phyloP scores from a whole-genome alignment of 2,329 filamentous ascomycete species.

The Colletotrichum sublineola region DNA sequence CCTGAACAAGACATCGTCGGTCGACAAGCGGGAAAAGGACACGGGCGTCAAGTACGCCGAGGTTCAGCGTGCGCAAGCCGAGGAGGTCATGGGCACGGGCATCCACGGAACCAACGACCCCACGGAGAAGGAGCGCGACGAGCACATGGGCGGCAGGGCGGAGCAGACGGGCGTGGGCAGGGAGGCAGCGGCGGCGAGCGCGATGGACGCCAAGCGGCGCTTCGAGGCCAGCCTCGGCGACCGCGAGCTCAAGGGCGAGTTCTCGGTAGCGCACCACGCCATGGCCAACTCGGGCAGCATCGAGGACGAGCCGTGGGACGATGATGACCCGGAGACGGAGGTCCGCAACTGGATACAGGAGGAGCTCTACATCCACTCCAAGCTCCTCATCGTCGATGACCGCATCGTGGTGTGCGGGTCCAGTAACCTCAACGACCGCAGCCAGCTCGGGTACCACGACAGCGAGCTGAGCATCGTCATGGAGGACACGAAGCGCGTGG shows the following conservation, averaged over 20 bases:
- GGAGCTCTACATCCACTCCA: slow-evolving; percentile 94
- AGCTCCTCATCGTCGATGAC: slow-evolving; percentile 91
- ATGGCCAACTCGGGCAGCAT: slow-evolving; percentile 76
- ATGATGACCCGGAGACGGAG: slow-evolving; percentile 77
- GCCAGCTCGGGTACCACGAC: slow-evolving; percentile 89
- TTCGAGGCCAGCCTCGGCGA: slow-evolving; percentile 65
- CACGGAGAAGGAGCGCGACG: slow-evolving; percentile 60
- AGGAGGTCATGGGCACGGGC: slow-evolving; percentile 85
- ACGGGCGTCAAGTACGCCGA: slow-evolving; percentile 89
- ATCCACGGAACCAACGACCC: slow-evolving; percentile 71
- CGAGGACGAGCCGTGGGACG: slow-evolving; percentile 82
- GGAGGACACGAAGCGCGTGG: slow-evolving; percentile 81
- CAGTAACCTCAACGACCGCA: slow-evolving; percentile 92
- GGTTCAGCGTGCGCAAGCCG: slow-evolving; percentile 87
- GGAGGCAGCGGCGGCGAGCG: slow-evolving; percentile 52
- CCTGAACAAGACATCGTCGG: slow-evolving; percentile 82
- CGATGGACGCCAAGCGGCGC: slow-evolving; percentile 61
- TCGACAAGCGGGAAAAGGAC: slow-evolving; percentile 82
- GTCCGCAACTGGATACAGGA: slow-evolving; percentile 93
- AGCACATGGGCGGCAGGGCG: slow-evolving; percentile 60
- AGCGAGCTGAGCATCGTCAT: slow-evolving; percentile 92
- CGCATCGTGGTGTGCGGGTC: slow-evolving; percentile 86
- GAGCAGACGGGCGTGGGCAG: slow-evolving; percentile 48
- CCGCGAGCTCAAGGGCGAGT: slow-evolving; percentile 54
- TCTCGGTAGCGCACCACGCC: slow-evolving; percentile 79